Base-by-base conservation (phyloP, 2,329 filamentous ascomycete genomes). In the Thermothelomyces thermophilus region DNA sequence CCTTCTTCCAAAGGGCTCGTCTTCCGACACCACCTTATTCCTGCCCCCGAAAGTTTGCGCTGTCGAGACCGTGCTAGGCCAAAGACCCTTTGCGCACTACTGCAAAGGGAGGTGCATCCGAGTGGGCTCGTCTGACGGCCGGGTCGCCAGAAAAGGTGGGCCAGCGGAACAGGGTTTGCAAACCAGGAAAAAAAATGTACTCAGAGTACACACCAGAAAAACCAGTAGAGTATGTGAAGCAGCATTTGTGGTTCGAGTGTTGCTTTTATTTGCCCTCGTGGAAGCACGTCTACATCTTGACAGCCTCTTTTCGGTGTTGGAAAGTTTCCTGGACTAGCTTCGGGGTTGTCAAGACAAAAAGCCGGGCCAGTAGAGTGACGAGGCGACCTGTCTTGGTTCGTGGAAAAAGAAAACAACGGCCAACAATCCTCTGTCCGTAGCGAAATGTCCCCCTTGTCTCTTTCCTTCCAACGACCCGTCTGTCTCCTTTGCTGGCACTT, bases 201-300 rank as follows among this genome's bases (percentile, higher is more conserved):
- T n/a, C n/a, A n/a, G n/a, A n/a, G n/a, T n/a, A n/a, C n/a, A n/a
- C n/a, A n/a, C n/a, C n/a, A n/a, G n/a, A n/a, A 10, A 45, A 17
- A 9, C 30, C 5, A 14, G 10, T 9, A 14, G 10, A 37, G 24
- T 10, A 37, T 14, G 26, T 10, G 9, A 16, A 30, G 4, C 16
- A n/a, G 26, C 16, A 31, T 31, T 5, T 44, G 20, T 14, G 19
- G 37, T 31, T 46, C n/a, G n/a, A n/a, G 9, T 9, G 9, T 26
- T 35, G 7, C 13, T 43, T 37, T 22, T 19, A 34, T 49, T 44
- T 30, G 47, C 19, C 47, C 47, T 43, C 24, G 47, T 49, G 47
- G 19, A 49, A 44, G 47, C 47, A 44, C 34, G 24, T 43, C 33
- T 39, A 37, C n/a, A 39, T 31, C 35, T 36, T 37, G 40, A 49